Evolutionary conservation across 345 rosid species (phyloP).

Genomic region (Cardamine occulta): DNA sequence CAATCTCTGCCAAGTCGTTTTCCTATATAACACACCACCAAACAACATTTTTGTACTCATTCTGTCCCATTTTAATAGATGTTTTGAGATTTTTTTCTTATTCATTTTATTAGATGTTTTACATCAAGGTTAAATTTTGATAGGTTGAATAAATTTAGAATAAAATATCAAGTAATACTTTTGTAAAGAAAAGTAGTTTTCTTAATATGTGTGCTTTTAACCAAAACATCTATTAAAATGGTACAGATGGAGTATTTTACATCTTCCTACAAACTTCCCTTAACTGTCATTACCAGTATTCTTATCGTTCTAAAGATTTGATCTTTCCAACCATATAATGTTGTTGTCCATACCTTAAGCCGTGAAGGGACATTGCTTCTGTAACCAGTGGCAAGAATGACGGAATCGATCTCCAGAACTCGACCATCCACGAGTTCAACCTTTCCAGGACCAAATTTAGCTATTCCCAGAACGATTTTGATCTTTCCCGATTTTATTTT

Average conservation of each 20-base stretch:
- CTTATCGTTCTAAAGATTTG: background rate
- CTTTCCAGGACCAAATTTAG: slow-evolving; percentile 49
- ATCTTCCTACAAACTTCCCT: background rate
- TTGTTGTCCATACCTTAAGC: slow-evolving; percentile 60
- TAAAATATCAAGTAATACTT: too few relatives aligned
- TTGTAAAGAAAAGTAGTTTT: too few relatives aligned
- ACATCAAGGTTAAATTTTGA: too few relatives aligned
- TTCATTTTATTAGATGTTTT: too few relatives aligned
- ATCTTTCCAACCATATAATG: background rate
- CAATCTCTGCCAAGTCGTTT: slow-evolving; percentile 65
- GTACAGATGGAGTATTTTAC: background rate
- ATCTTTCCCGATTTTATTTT: slow-evolving; percentile 69
- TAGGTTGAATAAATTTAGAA: too few relatives aligned
- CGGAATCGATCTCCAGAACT: slow-evolving; percentile 59
- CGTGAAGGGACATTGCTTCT: slow-evolving; percentile 90
- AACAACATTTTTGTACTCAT: background rate
- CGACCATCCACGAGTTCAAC: slow-evolving; percentile 75
- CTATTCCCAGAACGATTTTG: slow-evolving; percentile 70
- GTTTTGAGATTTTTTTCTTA: too few relatives aligned
- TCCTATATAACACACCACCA: slow-evolving; percentile 50
- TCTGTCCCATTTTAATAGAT: too few relatives aligned
- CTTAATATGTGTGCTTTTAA: too few relatives aligned
- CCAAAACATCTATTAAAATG: too few relatives aligned
- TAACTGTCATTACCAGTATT: background rate
- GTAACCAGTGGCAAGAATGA: slow-evolving; percentile 84